phyloP scores from a whole-genome alignment of 208 protist genomes.

The Wallacemonas sp. region DNA sequence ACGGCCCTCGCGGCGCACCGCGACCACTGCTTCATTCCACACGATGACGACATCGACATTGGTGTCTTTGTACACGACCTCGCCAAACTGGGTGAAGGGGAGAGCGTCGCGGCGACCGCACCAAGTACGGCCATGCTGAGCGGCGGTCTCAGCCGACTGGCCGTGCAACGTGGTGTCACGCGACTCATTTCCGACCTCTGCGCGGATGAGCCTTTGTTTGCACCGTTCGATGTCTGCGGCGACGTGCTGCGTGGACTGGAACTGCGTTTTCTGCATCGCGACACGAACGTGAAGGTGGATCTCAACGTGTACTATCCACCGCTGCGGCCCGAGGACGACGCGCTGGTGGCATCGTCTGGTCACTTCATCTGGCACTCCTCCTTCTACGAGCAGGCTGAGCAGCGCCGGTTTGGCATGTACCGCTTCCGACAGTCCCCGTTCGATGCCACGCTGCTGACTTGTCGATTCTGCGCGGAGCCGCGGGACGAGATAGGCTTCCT shows the following conservation, averaged over 20 bases:
- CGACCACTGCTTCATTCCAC: constrained; percentile 80
- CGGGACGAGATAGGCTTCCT: constrained; percentile 32
- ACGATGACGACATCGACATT: constrained; percentile 89
- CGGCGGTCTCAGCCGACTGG: neutral
- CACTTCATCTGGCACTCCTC: constrained; percentile 82
- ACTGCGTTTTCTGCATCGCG: constrained; percentile 67
- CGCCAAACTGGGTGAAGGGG: neutral
- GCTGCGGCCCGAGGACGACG: constrained; percentile 32
- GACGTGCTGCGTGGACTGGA: constrained; percentile 70
- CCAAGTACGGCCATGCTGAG: neutral
- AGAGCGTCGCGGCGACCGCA: neutral
- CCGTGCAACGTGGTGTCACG: constrained; percentile 3
- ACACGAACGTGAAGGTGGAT: constrained; percentile 68
- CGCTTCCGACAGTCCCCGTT: constrained; percentile 75
- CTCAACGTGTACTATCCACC: constrained; percentile 87
- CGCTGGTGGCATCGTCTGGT: constrained; percentile 29
- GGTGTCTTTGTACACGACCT: constrained; percentile 73
- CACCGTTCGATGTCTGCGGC: constrained; percentile 79
- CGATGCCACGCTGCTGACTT: constrained; percentile 19
- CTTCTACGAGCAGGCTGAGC: constrained; percentile 62
- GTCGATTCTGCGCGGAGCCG: constrained; percentile 70
- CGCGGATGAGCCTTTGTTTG: constrained; percentile 30
- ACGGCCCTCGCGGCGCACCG: constrained; percentile 82
- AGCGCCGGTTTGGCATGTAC: constrained; percentile 79
- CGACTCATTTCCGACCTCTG: constrained; percentile 40